A percentile compares a stretch with the other conserved stretches of the same genome.
Conservation (phyloP, 116 monocot species). For the Trichopus zeylanicus region DNA sequence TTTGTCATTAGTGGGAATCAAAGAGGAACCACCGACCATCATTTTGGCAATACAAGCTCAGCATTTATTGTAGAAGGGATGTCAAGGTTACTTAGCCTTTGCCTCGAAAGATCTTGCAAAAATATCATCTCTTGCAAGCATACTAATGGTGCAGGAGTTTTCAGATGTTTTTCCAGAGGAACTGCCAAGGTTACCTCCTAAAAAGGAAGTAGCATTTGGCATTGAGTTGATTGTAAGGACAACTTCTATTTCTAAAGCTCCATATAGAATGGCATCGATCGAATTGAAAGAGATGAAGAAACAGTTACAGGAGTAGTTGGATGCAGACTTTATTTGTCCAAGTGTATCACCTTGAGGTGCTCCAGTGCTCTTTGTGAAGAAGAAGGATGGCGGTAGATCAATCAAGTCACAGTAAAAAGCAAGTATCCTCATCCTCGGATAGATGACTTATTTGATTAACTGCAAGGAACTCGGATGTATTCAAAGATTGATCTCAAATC, state of each 20-base stretch:
- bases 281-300: background rate
- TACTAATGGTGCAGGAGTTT: background rate
- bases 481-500: background rate
- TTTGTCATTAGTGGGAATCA: background rate
- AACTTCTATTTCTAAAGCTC: background rate
- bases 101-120: background rate
- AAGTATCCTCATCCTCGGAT: background rate
- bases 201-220: background rate
- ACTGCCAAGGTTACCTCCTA: background rate
- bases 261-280: background rate
- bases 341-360: too few species aligned
- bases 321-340: background rate
- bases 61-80: background rate
- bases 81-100: background rate
- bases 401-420: background rate
- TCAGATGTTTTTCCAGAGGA: background rate
- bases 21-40: background rate
- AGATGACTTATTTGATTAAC: slow-evolving; percentile 6
- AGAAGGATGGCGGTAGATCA: background rate
- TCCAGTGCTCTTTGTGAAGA: too few species aligned
- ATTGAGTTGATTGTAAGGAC: background rate
- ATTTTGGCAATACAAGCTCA: background rate
- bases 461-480: background rate
- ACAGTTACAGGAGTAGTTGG: background rate
- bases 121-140: background rate